Base-by-base conservation (phyloP, 768 basidiomycete species). In the Tulasnella sp. region DNA sequence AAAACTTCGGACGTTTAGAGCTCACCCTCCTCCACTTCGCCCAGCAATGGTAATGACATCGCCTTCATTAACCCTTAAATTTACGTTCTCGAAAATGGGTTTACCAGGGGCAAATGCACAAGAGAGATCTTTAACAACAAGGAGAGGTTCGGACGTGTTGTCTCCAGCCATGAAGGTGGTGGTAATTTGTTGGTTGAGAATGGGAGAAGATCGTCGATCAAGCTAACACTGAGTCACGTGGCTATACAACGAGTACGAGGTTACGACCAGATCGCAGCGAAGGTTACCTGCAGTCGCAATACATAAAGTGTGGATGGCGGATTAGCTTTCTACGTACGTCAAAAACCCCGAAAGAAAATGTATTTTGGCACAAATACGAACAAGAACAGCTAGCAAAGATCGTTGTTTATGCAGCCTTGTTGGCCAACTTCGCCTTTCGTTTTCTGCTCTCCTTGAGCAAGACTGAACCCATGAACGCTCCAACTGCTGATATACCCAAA, bases 1-100 rank as follows among this genome's bases (percentile, higher is more conserved):
- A 49, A 29, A 15, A 35, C 19, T 16, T 16, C 27, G n/a, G 42
- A 16, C 9, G 20, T 19, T 34, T 13, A 16, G 7, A 16, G 63
- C 68, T 43, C 53, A 77, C 76, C 88, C 90, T 16, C 75, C 75
- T 7, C 90, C 90, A 55, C 81, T 83, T 58, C 75, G 77, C 8
- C 88, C 90, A 53, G 78, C 80, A n/a, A 92, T 59, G 13, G 88
- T 69, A 34, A 90, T 55, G 27, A 91, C 70, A 58, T 91, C 87
- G 7, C 83, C 81, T 62, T 79, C 73, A 42, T 80, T 68, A 25
- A 91, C 69, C 4, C 65, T 62, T 39, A 91, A 74, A 53, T 68
- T 73, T 13, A 86, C 67, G 48, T 75, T 67, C n/a, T 72, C 65
- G 60, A 87, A 81, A 50, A 85, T 68, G 1, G 66, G 61, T 37